Evolutionary conservation across 2,329 filamentous ascomycete species (phyloP).

Genomic region (Pseudocercospora vitis): DNA sequence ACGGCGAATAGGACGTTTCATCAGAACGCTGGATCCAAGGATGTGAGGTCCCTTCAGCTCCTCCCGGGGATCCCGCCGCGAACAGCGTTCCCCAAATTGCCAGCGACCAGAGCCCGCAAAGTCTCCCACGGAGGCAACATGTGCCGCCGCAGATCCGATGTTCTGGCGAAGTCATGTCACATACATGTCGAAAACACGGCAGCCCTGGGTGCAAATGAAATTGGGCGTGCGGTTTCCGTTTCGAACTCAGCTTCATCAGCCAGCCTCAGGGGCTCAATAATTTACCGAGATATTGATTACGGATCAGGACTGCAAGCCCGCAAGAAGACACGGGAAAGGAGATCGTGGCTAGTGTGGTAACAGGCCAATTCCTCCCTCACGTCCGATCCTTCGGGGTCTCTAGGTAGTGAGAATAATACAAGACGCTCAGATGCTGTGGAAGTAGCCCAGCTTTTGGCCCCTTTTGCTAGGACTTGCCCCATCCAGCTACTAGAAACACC

Average conservation of each 20-base stretch:
- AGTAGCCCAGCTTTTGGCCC: slow-evolving; percentile 25
- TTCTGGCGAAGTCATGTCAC: too few relatives aligned
- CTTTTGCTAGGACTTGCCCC: slow-evolving; percentile 21
- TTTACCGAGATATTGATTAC: slow-evolving; percentile 1
- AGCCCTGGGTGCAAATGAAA: background rate
- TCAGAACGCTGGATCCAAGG: background rate
- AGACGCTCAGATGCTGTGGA: slow-evolving; percentile 20
- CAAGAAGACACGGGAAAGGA: background rate
- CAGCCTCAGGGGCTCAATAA: background rate
- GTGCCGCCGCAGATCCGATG: too few relatives aligned
- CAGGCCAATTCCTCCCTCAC: slow-evolving; percentile 11
- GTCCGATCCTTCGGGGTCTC: slow-evolving; percentile 10
- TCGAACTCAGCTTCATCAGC: background rate
- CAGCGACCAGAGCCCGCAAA: too few relatives aligned
- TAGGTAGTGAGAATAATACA: slow-evolving; percentile 16
- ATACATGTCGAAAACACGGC: too few relatives aligned
- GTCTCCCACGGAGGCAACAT: too few relatives aligned
- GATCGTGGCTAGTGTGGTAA: slow-evolving; percentile 6
- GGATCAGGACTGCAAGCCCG: background rate
- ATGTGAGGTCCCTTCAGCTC: too few relatives aligned
- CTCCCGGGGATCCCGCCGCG: too few relatives aligned
- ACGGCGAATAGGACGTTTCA: background rate
- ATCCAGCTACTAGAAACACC: slow-evolving; percentile 26
- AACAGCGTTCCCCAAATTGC: too few relatives aligned
- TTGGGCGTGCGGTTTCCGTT: background rate